These are phyloP conservation scores for Ophiostoma ulmi DNA, from an alignment of 2,329 filamentous ascomycete species.

Conservation along the genomic window DNA sequence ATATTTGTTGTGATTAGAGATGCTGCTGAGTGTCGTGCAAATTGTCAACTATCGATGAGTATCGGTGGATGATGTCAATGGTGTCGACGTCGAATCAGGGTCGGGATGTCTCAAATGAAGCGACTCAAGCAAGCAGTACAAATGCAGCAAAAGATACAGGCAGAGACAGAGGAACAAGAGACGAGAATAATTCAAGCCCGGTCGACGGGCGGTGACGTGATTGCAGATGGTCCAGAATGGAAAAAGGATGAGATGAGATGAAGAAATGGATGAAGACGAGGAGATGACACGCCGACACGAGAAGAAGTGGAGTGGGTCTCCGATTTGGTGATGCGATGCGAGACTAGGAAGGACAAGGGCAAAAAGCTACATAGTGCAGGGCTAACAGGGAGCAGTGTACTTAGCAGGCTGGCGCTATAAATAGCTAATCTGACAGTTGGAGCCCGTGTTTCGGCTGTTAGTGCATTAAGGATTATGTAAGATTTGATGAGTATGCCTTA, in stretches of 20 bases:
- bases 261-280: not conserved
- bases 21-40: not conserved
- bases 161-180: not conserved
- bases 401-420: not conserved
- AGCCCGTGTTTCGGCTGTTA: not conserved
- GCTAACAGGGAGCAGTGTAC: not conserved
- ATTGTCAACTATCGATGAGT: too few species aligned
- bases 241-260: not conserved
- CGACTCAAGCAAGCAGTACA: not conserved
- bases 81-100: not conserved
- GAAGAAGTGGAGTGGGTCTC: not conserved
- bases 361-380: not conserved
- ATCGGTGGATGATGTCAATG: not conserved
- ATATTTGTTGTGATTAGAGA: not conserved
- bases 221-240: not conserved
- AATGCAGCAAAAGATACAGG: not conserved
- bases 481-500: not conserved
- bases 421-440: not conserved
- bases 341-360: not conserved
- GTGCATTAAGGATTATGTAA: not conserved
- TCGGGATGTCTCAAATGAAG: not conserved
- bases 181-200: not conserved
- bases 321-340: conserved; percentile 11
- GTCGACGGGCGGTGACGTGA: not conserved
- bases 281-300: not conserved